Evolutionary conservation across 2,329 filamentous ascomycete genomes (phyloP), one percentile per base, ranked within the genome.

Genomic region (Xylariaceae sp.): DNA sequence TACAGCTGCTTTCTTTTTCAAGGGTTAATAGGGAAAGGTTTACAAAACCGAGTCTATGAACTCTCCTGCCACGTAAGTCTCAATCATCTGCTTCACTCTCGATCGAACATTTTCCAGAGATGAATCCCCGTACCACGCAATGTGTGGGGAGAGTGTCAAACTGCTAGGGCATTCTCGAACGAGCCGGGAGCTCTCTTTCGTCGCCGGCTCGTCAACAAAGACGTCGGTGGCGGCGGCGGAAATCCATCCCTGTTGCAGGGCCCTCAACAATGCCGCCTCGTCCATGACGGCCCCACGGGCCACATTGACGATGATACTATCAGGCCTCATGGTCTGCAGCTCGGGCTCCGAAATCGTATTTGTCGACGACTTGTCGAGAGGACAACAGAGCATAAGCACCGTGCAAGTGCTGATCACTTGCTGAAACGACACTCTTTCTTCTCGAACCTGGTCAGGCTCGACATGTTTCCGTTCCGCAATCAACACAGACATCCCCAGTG

Each of bases 91-190:
- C n/a, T 40, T 40, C 8, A 29, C 20, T n/a, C 29, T 8, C 22
- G 20, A 7, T 23, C 32, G 38, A 10, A 40, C 10, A 16, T 12
- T 40, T 14, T 40, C 23, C 4, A 40, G 20, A 33, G 22, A 29
- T 4, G 23, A 11, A 20, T 40, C 38, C 14, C 22, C 38, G 19
- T 40, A 40, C 38, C 38, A 40, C 5, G 23, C 38, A 29, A 40
- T 19, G 32, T 40, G 23, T 5, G 38, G 38, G 4, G 38, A 40
- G 6, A 40, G 22, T 16, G 38, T 40, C 38, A 40, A 22, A 32
- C 32, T 40, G 4, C 14, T n/a, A 10, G 21, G 23, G 6, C 14
- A 27, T 7, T 40, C 19, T 22, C 6, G 12, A 12, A 40, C n/a
- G 10, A 40, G 38, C 5, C 12, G 38, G 3, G 22, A 29, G 10